Evolutionary conservation across 2,329 filamentous ascomycete species (phyloP), one percentile per base, ranked within the genome.

Genomic region (Hypoxylon sp.): DNA sequence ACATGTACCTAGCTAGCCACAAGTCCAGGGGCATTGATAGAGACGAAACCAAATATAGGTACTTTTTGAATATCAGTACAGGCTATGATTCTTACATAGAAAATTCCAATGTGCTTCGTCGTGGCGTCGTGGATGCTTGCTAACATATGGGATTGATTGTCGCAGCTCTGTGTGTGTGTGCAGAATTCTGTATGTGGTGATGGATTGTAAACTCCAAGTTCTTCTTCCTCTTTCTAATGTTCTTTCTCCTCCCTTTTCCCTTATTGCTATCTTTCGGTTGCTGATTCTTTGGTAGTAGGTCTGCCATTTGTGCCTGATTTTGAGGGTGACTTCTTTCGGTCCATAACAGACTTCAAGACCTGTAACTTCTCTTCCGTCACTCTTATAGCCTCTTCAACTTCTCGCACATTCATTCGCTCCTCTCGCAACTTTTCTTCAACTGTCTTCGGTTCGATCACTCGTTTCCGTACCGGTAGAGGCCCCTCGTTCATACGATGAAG

Each of bases 321-420:
- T 2, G 65, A 29, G 2, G 48, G 73, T 33, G 71, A 71, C 74
- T 84, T 86, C 77, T 85, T 89, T 76, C 85, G 86, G 69, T 88
- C 86, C 57, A 95, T 85, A 31, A 93, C 91, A 46, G 87, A 86
- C 80, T 94, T 94, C 69, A 99, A 81, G 46, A 92, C 88, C 61
- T 87, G 86, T 33, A 99, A 82, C 76, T 93, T 91, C 82, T 97
- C 92, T 78, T 98, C 93, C 2, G 95, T 98, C 31, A 97, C 88
- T 59, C 88, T 84, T 67, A 98, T 95, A 19, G 94, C 92, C 82
- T 97, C 89, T 70, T 90, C 88, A 66, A 97, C 87, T 77, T 96
- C 91, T 35, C 88, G 84, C 73, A 92, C 88, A 51, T 89, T 88
- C 87, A 95, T 92, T 52, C 83, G 83, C 71, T 87, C 85, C 64